phyloP scores from a whole-genome alignment of 208 protist genomes.

The Leishmania aethiopica region DNA sequence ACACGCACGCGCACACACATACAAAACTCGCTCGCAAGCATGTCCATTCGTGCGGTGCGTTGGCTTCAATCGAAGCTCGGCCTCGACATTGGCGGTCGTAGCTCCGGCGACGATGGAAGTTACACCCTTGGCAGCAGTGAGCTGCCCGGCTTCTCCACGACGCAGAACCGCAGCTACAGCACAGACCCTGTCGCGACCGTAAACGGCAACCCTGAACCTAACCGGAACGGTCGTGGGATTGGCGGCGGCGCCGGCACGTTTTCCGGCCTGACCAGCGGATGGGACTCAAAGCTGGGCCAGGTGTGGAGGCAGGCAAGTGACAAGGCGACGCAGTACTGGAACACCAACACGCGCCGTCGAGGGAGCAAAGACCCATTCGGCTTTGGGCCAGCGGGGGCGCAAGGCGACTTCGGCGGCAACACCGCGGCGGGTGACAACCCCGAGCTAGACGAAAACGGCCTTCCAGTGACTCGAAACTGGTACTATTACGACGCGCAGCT shows the following conservation, averaged over 20 bases:
- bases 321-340: slow-evolving; percentile 37
- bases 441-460: slow-evolving; percentile 81
- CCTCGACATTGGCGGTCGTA: slow-evolving; percentile 65
- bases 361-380: slow-evolving; percentile 24
- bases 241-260: slow-evolving; percentile 3
- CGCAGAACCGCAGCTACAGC: slow-evolving; percentile 28
- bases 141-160: slow-evolving; percentile 24
- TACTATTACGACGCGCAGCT: slow-evolving; percentile 80
- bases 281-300: slow-evolving; percentile 26
- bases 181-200: slow-evolving; percentile 6
- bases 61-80: slow-evolving; percentile 85
- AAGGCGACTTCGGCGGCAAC: slow-evolving; percentile 7
- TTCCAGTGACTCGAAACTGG: slow-evolving; percentile 83
- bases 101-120: slow-evolving; percentile 9
- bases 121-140: slow-evolving; percentile 9
- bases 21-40: slow-evolving; percentile 12
- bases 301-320: slow-evolving; percentile 36
- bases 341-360: slow-evolving; percentile 18
- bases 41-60: slow-evolving; percentile 72
- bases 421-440: slow-evolving; percentile 34
- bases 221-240: background rate
- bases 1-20: background rate
- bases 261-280: slow-evolving; percentile 17
- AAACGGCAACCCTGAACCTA: background rate
- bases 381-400: slow-evolving; percentile 5